Base-by-base conservation (phyloP, 164 flowering plant genomes). In the Warburgia ugandensis region DNA sequence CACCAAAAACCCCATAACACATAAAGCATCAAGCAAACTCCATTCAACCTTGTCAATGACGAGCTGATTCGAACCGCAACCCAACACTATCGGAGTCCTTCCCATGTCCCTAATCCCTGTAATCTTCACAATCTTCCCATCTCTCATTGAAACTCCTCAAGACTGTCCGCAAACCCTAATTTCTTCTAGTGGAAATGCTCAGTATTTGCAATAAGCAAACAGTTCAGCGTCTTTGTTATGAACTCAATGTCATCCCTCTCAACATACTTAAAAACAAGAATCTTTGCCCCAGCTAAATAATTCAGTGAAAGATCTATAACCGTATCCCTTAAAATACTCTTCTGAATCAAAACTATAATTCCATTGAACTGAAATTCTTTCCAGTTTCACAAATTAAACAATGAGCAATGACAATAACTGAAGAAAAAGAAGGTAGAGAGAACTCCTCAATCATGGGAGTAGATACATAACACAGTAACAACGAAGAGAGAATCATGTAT, bases 171-270 rank as follows among this genome's bases (percentile, higher is more conserved):
- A 65, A 49, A 61, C 2, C 97, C 97, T 55, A 91, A 49, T 74
- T 91, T 91, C 78, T 84, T 94, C 5, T 74, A 81, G 0, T 85
- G 73, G 63, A 91, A 91, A 76, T 91, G 95, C 71, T 91, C 95
- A 13, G 86, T 81, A 43, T 91, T 91, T 0, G 97, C 84, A 63
- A 91, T 83, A 2, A 96, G 97, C 69, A 91, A 54, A 46, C 97
- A 91, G 31, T 91, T 91, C 72, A 87, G 56, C 11, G 97, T 91
- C 74, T 91, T 91, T 10, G 97, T 87, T 44, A 91, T 77, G 54
- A 91, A 91, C 73, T 91, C 97, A 58, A 91, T 86, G 30, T 87
- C 96, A 56, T 91, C 97, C 12, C 97, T 62, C 72, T 91, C 97
- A 25, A 91, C 87, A 64, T 90, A 94, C 82, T 81, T 84, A 39